Percentiles rank a stretch among this genome's conserved stretches.
phyloP scores from a whole-genome alignment of 148 eudicot species.

The Rheum nobile region DNA sequence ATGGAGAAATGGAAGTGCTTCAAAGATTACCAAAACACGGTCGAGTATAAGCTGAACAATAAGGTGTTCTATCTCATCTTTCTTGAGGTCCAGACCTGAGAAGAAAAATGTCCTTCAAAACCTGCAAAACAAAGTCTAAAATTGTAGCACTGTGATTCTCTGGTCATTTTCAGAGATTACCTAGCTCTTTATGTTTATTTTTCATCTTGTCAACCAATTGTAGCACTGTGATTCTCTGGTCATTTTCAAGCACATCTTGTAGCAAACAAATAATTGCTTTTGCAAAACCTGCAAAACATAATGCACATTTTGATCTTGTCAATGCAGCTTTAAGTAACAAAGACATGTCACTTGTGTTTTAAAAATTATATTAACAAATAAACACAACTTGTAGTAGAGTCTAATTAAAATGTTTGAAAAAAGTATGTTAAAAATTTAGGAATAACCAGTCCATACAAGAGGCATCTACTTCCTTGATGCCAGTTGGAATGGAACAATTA shows the following conservation, averaged over 20 bases:
- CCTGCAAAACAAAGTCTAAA: background rate
- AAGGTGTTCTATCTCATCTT: conserved; percentile 75
- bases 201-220: conserved; percentile 90
- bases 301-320: background rate
- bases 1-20: background rate
- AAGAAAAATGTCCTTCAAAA: background rate
- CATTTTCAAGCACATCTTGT: conserved; percentile 59
- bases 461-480: conserved; percentile 68
- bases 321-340: background rate
- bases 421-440: background rate
- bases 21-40: conserved; percentile 59
- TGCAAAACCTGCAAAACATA: conserved; percentile 51
- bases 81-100: conserved; percentile 66
- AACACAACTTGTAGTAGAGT: background rate
- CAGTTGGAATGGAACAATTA: conserved; percentile 61
- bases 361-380: background rate
- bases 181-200: conserved; percentile 49
- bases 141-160: no score
- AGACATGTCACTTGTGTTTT: background rate
- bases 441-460: conserved; percentile 38
- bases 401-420: background rate
- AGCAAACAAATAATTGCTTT: conserved; percentile 51
- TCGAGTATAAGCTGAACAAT: conserved; percentile 72
- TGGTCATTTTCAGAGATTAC: conserved; percentile 27
- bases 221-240: conserved; percentile 72